Evolutionary conservation across 805 yeast genomes (phyloP).

Genomic region (Yamadazyma takamatsuzukensis): DNA sequence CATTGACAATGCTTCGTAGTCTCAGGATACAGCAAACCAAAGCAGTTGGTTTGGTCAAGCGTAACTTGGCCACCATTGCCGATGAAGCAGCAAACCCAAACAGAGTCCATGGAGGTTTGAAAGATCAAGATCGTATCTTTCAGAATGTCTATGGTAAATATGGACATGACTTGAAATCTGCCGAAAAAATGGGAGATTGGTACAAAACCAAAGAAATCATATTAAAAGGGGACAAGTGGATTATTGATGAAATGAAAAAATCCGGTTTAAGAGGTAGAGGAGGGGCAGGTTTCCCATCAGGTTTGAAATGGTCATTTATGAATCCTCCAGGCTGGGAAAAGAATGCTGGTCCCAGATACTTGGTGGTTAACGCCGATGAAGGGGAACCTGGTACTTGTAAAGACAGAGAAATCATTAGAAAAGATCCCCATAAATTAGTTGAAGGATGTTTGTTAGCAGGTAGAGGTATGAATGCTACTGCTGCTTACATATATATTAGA

Average conservation of each 20-base stretch:
- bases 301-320: conserved; percentile 90
- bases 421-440: conserved; percentile 87
- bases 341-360: conserved; percentile 81
- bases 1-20: conserved; percentile 31
- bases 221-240: conserved; percentile 84
- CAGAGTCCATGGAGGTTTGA: conserved; percentile 67
- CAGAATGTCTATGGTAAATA: conserved; percentile 76
- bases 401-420: conserved; percentile 86
- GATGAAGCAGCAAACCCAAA: conserved; percentile 47
- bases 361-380: conserved; percentile 90
- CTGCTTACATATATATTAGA: conserved; percentile 86
- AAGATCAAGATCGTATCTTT: conserved; percentile 81
- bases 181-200: conserved; percentile 87
- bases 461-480: conserved; percentile 89
- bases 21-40: conserved; percentile 17
- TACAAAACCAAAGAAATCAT: conserved; percentile 83
- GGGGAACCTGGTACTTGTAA: conserved; percentile 95
- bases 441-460: conserved; percentile 92
- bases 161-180: conserved; percentile 71
- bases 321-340: conserved; percentile 96
- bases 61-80: conserved; percentile 44
- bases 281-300: conserved; percentile 92
- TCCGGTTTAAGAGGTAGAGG: conserved; percentile 90
- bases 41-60: conserved; percentile 19
- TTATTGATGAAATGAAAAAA: conserved; percentile 79